Base-by-base conservation (phyloP, 805 yeast genomes). In the Candida qinlingensis region DNA sequence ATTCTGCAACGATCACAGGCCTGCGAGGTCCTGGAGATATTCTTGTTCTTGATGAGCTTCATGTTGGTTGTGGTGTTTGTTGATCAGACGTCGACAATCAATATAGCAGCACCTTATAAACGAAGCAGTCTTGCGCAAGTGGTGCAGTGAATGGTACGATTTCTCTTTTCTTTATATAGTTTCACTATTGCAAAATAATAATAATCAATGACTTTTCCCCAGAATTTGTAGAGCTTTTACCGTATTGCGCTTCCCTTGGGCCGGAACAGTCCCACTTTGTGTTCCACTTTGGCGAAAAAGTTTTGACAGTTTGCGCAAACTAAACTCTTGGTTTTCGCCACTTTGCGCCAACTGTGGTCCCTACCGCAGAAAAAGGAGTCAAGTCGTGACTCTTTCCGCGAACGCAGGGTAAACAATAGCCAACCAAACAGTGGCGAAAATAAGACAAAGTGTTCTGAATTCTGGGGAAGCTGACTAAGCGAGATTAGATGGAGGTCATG, bases 1-100 rank as follows among this genome's bases (percentile, higher is more conserved):
- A 83, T 79, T 41, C 92, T 71, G 58, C 94, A 86, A 34, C 94
- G 69, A 63, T 86, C 94, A 66, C 95, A 86, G 3, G 94, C 94
- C 63, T 86, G 94, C 1, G 85, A 77, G 3, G 83, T 82, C 52
- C 92, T 63, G 5, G 73, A 61, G 51, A 44, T 65, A 10, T 54
- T 55, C 45, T 54, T 53, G 40, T 59, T 49, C 53, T 61, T 60
- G 56, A 58, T 61, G 12, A 62, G 19, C 19, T 19, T 19, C 19
- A 19, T 19, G 19, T 19, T 19, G 19, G 19, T 3, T 2, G 19
- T 19, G 19, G 19, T 19, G 19, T 19, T 19, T 19, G 19, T 19
- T 19, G 19, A 19, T 19, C 19, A 19, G 19, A 19, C 19, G 19
- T 19, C 19, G 19, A 19, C 19, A 19, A 19, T 19, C 19, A 19